These are phyloP conservation scores for Aureobasidium musti DNA, from an alignment of 2,329 filamentous ascomycete genomes.

Conservation along the genomic window DNA sequence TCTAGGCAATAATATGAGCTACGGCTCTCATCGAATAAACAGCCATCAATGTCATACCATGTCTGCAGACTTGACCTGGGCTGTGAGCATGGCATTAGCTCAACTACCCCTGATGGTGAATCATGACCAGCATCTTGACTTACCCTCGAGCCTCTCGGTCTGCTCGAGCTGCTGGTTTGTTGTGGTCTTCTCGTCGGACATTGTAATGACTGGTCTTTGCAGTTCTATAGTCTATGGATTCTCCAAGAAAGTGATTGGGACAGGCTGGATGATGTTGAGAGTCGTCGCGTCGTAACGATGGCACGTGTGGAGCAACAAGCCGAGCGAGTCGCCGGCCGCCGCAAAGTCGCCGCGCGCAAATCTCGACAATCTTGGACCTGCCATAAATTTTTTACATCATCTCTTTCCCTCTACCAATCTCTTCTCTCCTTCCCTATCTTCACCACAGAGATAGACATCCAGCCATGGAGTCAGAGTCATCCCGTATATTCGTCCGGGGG, in stretches of 20 bases:
- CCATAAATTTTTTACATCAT: conserved; percentile 30
- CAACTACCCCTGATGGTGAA: conserved; percentile 8
- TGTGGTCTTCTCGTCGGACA: conserved; percentile 42
- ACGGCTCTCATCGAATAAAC: neutral
- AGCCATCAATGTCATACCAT: conserved; percentile 68
- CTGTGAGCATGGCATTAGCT: conserved; percentile 52
- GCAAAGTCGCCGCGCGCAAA: conserved; percentile 27
- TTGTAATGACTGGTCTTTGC: conserved; percentile 34
- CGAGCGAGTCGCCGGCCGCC: conserved; percentile 27
- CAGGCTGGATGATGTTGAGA: conserved; percentile 27
- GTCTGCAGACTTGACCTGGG: conserved; percentile 95
- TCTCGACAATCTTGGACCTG: conserved; percentile 6
- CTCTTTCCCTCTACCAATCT: neutral
- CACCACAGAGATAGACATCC: neutral
- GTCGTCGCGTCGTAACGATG: conserved; percentile 19
- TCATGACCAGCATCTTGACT: conserved; percentile 34
- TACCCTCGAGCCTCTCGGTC: conserved; percentile 73
- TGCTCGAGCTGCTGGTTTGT: conserved; percentile 23
- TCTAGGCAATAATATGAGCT: conserved; percentile 55
- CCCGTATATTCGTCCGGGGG: conserved; percentile 69
- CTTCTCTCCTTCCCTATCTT: conserved; percentile 3
- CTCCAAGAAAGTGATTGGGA: neutral
- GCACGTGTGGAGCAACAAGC: conserved; percentile 16
- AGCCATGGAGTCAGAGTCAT: conserved; percentile 65
- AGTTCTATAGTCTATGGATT: neutral